Percentiles rank a stretch among this genome's conserved stretches.
These are phyloP conservation scores for Citrus cavaleriei DNA, from an alignment of 345 rosid genomes.

Conservation along the genomic window DNA sequence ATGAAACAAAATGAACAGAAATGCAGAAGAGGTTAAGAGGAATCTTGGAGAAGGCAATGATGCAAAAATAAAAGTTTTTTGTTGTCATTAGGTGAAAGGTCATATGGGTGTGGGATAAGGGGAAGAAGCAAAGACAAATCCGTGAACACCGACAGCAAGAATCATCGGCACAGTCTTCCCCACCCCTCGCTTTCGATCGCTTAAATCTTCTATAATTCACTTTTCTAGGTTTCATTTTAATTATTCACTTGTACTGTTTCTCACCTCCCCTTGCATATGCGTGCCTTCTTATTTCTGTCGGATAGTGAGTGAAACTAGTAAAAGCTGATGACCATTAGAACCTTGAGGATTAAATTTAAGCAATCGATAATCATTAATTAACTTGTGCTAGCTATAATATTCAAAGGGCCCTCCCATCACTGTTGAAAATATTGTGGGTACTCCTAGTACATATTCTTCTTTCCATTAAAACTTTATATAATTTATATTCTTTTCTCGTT, in stretches of 20 bases:
- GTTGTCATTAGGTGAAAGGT: slow-evolving; percentile 23
- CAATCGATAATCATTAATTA: too few species aligned
- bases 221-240: background rate
- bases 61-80: slow-evolving; percentile 12
- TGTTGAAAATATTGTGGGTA: too few species aligned
- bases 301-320: background rate
- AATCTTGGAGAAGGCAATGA: slow-evolving; percentile 29
- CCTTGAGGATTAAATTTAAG: background rate
- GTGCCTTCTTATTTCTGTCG: background rate
- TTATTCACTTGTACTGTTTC: background rate
- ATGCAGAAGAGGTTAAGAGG: slow-evolving; percentile 14
- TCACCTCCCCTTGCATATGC: background rate
- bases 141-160: slow-evolving; percentile 43
- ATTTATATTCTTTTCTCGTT: too few species aligned
- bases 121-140: slow-evolving; percentile 27
- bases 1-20: background rate
- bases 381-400: background rate
- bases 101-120: background rate
- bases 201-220: background rate
- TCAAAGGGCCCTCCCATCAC: too few species aligned
- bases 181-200: background rate
- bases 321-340: background rate
- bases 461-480: too few species aligned
- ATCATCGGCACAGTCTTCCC: slow-evolving; percentile 34
- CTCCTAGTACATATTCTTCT: too few species aligned